A percentile compares a stretch with the other conserved stretches of the same genome.
Conservation (phyloP, 495 filamentous ascomycete species). For the Neurospora intermedia region DNA sequence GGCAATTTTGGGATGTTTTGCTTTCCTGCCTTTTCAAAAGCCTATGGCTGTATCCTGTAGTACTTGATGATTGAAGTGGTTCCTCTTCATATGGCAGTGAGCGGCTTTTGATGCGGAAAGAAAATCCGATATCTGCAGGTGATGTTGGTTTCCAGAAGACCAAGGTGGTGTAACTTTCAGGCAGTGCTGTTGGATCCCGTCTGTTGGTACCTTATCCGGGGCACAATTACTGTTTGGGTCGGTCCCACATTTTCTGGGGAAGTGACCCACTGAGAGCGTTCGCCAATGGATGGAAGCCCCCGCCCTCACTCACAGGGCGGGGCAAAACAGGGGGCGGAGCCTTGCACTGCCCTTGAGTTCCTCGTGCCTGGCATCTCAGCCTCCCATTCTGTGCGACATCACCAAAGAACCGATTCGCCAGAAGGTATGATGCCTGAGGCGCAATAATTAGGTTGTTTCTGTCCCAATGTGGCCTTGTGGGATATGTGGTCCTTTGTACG, state of each 20-base stretch:
- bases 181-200: not conserved
- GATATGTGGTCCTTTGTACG: not conserved
- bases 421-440: not conserved
- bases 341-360: not conserved
- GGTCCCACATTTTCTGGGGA: not conserved
- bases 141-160: not conserved
- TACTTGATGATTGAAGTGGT: not conserved
- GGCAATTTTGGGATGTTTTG: not conserved
- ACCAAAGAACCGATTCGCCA: not conserved
- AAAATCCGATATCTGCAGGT: too few relatives aligned
- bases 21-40: not conserved
- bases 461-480: not conserved
- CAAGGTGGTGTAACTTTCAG: not conserved
- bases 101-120: not conserved
- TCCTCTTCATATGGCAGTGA: not conserved
- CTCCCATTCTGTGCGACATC: not conserved
- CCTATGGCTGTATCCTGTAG: not conserved
- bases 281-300: not conserved
- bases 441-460: not conserved
- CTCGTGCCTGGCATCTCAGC: not conserved
- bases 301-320: not conserved
- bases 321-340: not conserved
- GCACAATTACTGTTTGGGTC: not conserved
- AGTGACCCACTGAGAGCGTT: not conserved
- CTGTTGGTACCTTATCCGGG: not conserved